phyloP scores from a whole-genome alignment of 345 rosid genomes.

The Triadica sebifera region DNA sequence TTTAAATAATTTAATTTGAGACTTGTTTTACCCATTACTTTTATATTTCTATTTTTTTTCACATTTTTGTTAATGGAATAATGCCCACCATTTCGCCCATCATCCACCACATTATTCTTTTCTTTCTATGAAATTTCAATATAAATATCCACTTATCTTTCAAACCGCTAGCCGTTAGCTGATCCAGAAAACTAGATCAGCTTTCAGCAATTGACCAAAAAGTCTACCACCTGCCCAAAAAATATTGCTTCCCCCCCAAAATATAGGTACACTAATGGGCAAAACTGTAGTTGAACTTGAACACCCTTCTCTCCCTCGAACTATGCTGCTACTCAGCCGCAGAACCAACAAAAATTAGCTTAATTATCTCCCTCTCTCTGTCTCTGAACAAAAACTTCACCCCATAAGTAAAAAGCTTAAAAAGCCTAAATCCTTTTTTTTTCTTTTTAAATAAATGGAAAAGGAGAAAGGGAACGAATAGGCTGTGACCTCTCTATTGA shows the following conservation, averaged over 20 bases:
- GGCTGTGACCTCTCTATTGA: neutral
- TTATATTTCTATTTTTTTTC: too few species aligned
- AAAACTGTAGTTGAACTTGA: neutral
- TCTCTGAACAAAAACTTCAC: neutral
- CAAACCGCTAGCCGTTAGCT: slow-evolving; percentile 3
- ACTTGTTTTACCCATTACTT: too few species aligned
- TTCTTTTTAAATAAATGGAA: too few species aligned
- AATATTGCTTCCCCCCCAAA: neutral
- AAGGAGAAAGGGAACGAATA: neutral
- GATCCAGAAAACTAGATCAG: neutral
- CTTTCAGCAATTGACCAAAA: neutral
- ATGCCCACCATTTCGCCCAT: slow-evolving; percentile 85
- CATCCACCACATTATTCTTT: slow-evolving; percentile 85
- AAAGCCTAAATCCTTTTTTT: neutral
- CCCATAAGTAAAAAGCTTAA: neutral
- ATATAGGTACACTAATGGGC: neutral
- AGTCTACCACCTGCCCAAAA: neutral
- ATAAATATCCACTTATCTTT: neutral
- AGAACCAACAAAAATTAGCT: slow-evolving; percentile 18
- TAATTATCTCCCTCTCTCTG: neutral
- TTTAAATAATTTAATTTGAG: too few species aligned
- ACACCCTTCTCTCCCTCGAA: slow-evolving; percentile 7
- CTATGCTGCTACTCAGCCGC: slow-evolving; percentile 12
- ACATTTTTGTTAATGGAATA: too few species aligned
- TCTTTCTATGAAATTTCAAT: neutral